These are phyloP conservation scores for Chlorella variabilis DNA, from an alignment of 163 green algal species.

Conservation along the genomic window DNA sequence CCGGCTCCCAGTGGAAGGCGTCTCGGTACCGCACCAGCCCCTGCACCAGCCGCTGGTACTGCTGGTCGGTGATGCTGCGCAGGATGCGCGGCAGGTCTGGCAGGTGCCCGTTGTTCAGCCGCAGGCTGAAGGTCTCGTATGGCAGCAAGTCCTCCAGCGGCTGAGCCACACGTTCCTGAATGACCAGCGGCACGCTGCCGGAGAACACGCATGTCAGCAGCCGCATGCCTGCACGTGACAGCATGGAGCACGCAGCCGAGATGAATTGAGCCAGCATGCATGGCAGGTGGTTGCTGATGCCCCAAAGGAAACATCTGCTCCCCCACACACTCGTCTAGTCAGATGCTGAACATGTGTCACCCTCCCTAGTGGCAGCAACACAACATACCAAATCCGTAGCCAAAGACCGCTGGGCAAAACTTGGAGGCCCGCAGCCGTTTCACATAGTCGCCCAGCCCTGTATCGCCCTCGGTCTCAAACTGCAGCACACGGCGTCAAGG, in stretches of 20 bases:
- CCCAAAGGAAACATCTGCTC: too few relatives aligned
- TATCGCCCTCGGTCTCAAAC: not conserved
- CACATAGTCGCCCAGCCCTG: not conserved
- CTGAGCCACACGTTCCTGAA: constrained; percentile 18
- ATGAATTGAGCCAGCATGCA: not conserved
- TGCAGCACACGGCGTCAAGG: not conserved
- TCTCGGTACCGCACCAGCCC: not conserved
- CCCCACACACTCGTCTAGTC: too few relatives aligned
- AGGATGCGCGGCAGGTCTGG: constrained; percentile 12
- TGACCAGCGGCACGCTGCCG: constrained; percentile 19
- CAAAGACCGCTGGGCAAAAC: not conserved
- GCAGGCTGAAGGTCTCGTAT: constrained; percentile 24
- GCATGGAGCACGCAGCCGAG: not conserved
- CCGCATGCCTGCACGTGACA: not conserved
- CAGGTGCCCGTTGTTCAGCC: constrained; percentile 21
- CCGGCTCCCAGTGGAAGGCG: constrained; percentile 17
- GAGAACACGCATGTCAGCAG: constrained; percentile 3
- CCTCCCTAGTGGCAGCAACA: too few relatives aligned
- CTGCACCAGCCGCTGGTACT: not conserved
- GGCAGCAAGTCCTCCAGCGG: constrained; percentile 21
- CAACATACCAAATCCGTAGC: not conserved
- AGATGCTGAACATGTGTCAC: too few relatives aligned
- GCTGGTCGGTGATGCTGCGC: not conserved
- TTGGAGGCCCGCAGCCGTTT: not conserved
- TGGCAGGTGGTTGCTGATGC: too few relatives aligned